These are phyloP conservation scores for Sclerospora graminicola DNA, from an alignment of 352 stramenopile species.

Conservation along the genomic window DNA sequence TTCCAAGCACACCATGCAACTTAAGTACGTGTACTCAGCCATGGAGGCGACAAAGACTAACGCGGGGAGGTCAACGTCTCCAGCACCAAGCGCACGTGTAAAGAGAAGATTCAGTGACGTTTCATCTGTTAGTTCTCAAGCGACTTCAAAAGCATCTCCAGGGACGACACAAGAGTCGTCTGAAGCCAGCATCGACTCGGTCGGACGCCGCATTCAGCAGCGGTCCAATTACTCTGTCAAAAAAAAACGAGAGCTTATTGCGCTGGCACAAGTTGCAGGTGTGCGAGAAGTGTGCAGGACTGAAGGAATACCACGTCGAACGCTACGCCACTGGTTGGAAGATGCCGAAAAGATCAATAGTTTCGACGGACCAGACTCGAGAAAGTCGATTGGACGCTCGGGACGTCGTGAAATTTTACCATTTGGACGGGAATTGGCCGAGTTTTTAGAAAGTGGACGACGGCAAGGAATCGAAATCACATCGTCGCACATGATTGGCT, in stretches of 20 bases:
- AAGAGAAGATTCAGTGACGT: background rate
- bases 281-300: slow-evolving; percentile 28
- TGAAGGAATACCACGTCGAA: slow-evolving; percentile 27
- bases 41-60: slow-evolving; percentile 11
- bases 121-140: background rate
- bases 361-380: slow-evolving; percentile 24
- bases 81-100: background rate
- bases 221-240: slow-evolving; percentile 32
- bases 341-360: slow-evolving; percentile 37
- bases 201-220: slow-evolving; percentile 13
- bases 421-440: slow-evolving; percentile 19
- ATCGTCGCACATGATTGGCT: slow-evolving; percentile 35
- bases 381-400: slow-evolving; percentile 33
- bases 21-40: too few relatives aligned
- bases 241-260: slow-evolving; percentile 38
- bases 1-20: too few relatives aligned
- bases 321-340: slow-evolving; percentile 31
- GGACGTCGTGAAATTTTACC: slow-evolving; percentile 28
- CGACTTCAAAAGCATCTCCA: slow-evolving; percentile 5
- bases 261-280: slow-evolving; percentile 21
- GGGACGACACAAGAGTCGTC: slow-evolving; percentile 1
- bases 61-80: slow-evolving; percentile 2
- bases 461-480: slow-evolving; percentile 20
- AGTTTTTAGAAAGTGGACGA: slow-evolving; percentile 20
- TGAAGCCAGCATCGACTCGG: slow-evolving; percentile 3